Conservation (phyloP, 768 basidiomycete genomes). For the Mrakia gelida region DNA sequence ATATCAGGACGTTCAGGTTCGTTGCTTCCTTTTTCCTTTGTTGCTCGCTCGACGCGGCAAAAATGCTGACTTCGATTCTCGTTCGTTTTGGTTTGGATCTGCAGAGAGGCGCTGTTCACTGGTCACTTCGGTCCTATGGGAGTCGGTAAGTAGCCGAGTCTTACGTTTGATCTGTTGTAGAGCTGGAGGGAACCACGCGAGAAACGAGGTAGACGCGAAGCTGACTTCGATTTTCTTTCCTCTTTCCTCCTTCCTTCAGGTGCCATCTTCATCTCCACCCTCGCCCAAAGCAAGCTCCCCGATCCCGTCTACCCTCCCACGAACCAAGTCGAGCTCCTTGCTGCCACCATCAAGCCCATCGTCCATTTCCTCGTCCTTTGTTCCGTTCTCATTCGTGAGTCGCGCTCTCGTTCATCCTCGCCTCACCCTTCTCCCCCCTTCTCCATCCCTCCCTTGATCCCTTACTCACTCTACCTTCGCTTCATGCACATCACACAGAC, state of each 20-base stretch:
- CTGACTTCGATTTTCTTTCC: background rate
- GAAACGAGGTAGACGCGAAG: background rate
- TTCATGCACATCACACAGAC: slow-evolving; percentile 46
- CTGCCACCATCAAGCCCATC: slow-evolving; percentile 80
- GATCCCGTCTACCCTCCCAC: slow-evolving; percentile 49
- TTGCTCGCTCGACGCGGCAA: too few species aligned
- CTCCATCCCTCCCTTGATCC: background rate
- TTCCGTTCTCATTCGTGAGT: slow-evolving; percentile 61
- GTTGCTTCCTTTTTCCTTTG: too few species aligned
- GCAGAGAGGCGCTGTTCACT: slow-evolving; percentile 79
- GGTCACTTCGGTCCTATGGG: slow-evolving; percentile 94
- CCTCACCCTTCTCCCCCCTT: background rate
- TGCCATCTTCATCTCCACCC: slow-evolving; percentile 74
- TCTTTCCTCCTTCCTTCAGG: slow-evolving; percentile 46
- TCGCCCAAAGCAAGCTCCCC: slow-evolving; percentile 43
- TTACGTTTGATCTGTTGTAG: background rate
- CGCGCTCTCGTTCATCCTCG: background rate
- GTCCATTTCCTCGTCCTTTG: slow-evolving; percentile 91
- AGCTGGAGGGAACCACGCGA: background rate
- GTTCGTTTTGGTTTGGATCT: too few species aligned
- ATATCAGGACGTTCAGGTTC: slow-evolving; percentile 73
- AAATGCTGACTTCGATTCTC: too few species aligned
- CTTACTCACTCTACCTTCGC: too few species aligned
- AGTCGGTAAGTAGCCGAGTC: slow-evolving; percentile 46
- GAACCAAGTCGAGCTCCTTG: slow-evolving; percentile 61